A percentile compares a stretch with the other conserved stretches of the same genome.
Evolutionary conservation across 2,329 filamentous ascomycete genomes (phyloP).

Genomic region (Xylariaceae sp.): DNA sequence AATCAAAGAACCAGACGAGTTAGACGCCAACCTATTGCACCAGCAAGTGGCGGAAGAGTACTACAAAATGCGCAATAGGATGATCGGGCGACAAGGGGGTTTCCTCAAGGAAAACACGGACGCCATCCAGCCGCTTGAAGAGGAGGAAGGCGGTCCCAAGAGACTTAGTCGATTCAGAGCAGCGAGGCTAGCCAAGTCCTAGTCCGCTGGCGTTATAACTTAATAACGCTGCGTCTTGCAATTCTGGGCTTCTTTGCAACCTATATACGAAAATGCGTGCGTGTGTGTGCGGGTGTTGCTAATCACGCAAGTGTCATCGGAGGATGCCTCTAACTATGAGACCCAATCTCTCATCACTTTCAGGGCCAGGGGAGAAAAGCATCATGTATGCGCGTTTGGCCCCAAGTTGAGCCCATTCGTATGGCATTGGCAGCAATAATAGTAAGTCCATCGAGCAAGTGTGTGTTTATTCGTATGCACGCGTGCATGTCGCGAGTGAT

Average conservation of each 20-base stretch:
- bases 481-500: not conserved
- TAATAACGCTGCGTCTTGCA: conserved; percentile 13
- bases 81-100: conserved; percentile 78
- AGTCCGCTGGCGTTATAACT: conserved; percentile 22
- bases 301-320: conserved; percentile 21
- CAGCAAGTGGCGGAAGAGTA: conserved; percentile 79
- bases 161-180: conserved; percentile 70
- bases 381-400: not conserved
- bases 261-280: conserved; percentile 5
- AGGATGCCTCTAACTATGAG: not conserved
- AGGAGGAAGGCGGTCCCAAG: conserved; percentile 57
- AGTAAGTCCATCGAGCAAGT: not conserved
- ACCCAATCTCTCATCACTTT: not conserved
- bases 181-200: conserved; percentile 55
- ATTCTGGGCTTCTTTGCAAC: conserved; percentile 3
- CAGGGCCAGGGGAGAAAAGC: not conserved
- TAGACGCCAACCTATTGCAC: conserved; percentile 66
- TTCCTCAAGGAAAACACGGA: conserved; percentile 69
- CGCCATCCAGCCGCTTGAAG: conserved; percentile 60
- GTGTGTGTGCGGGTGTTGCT: conserved; percentile 4
- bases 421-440: not conserved
- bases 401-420: not conserved
- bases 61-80: conserved; percentile 71
- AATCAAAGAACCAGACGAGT: conserved; percentile 50
- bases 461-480: not conserved